Percentiles rank a stretch among this genome's conserved stretches.
These are phyloP conservation scores for Saccharomycopsis sp. DNA, from an alignment of 805 yeast species.

Conservation along the genomic window DNA sequence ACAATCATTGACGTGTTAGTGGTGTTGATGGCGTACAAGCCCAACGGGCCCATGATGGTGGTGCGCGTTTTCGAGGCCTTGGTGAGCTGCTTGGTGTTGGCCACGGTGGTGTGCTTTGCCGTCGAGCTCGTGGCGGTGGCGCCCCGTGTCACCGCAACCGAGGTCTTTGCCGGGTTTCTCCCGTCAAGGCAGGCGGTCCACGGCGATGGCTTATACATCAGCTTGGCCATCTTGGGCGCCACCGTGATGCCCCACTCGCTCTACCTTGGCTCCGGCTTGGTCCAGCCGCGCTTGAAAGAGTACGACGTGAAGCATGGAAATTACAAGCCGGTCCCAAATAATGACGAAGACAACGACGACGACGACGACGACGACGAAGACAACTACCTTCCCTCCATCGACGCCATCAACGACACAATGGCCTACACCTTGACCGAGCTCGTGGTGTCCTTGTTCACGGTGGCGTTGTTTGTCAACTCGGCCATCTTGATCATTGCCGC, in stretches of 20 bases:
- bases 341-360: conserved; percentile 18
- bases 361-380: conserved; percentile 31
- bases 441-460: conserved; percentile 70
- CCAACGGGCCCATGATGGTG: conserved; percentile 69
- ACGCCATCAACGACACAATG: conserved; percentile 74
- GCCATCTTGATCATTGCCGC: conserved; percentile 90
- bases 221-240: conserved; percentile 84
- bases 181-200: conserved; percentile 43
- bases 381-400: conserved; percentile 60
- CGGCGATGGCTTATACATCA: conserved; percentile 63
- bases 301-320: conserved; percentile 53
- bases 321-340: conserved; percentile 23
- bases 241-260: conserved; percentile 93
- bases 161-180: conserved; percentile 60
- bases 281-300: conserved; percentile 73
- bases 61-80: conserved; percentile 74
- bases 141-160: conserved; percentile 39
- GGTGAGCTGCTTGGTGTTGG: conserved; percentile 67
- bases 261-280: conserved; percentile 78
- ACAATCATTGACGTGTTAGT: conserved; percentile 82
- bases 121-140: conserved; percentile 69
- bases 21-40: conserved; percentile 80
- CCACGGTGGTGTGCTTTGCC: conserved; percentile 79
- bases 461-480: conserved; percentile 87
- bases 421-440: conserved; percentile 75